Evolutionary conservation across 2,329 filamentous ascomycete genomes (phyloP).

Genomic region (Colletotrichum gloeosporioides): DNA sequence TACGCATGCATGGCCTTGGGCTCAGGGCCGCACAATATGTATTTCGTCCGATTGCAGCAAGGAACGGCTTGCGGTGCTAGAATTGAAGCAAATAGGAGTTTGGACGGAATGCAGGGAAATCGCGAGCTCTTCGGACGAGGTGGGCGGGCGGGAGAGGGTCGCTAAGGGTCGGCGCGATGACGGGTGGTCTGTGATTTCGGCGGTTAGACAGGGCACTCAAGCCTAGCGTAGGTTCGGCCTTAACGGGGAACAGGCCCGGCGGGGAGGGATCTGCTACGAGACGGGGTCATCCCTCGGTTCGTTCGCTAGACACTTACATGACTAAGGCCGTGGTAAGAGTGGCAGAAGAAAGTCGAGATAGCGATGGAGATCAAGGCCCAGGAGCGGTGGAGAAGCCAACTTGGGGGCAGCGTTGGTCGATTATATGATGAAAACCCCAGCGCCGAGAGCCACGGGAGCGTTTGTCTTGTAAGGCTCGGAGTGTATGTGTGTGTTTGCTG

Average conservation of each 20-base stretch:
- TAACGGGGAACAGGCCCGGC: constrained; percentile 7
- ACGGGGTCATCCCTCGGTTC: constrained; percentile 7
- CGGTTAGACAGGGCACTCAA: constrained; percentile 17
- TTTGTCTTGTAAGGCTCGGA: neutral
- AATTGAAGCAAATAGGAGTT: neutral
- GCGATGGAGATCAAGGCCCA: neutral
- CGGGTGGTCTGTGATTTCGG: constrained; percentile 12
- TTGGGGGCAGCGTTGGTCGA: neutral
- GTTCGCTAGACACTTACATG: constrained; percentile 11
- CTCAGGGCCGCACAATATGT: neutral
- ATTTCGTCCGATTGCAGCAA: neutral
- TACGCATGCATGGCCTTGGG: constrained; percentile 7
- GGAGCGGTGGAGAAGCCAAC: neutral
- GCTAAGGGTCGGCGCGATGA: constrained; percentile 13
- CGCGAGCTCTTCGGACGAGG: neutral
- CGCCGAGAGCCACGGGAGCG: neutral
- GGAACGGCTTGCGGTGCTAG: neutral
- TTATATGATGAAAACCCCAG: neutral
- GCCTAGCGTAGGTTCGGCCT: neutral
- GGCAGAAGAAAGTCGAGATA: constrained; percentile 1
- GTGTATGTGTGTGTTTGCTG: neutral
- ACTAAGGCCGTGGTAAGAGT: neutral
- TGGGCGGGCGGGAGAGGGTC: neutral
- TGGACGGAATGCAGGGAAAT: constrained; percentile 7
- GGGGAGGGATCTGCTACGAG: neutral